Evolutionary conservation across 1,284 basidiomycete genomes (phyloP).

Genomic region (Microbotryomycetes sp.): DNA sequence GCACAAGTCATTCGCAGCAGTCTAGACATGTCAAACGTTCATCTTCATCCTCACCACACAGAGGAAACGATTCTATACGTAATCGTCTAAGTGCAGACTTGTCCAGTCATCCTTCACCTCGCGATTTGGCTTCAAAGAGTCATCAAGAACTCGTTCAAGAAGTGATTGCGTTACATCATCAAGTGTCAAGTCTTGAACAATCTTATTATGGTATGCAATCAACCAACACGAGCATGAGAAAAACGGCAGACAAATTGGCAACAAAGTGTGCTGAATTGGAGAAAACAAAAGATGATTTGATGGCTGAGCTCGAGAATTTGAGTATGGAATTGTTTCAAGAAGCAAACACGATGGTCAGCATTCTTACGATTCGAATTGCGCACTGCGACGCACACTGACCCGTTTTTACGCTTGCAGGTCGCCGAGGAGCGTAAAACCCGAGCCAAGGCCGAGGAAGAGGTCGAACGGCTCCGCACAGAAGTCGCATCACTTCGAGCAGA

Average conservation of each 20-base stretch:
- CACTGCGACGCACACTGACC: too few relatives aligned
- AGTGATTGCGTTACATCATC: slow-evolving; percentile 9
- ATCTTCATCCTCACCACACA: background rate
- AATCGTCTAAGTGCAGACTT: background rate
- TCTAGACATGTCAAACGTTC: background rate
- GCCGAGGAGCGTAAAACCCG: slow-evolving; percentile 31
- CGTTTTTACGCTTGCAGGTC: background rate
- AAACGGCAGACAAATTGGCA: slow-evolving; percentile 21
- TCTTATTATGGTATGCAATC: background rate
- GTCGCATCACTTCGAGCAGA: slow-evolving; percentile 9
- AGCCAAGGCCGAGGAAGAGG: slow-evolving; percentile 26
- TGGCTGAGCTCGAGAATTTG: slow-evolving; percentile 37
- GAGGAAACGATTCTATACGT: background rate
- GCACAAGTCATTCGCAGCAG: background rate
- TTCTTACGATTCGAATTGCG: background rate
- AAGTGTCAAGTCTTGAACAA: slow-evolving; percentile 18
- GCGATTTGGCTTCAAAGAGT: background rate
- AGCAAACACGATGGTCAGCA: slow-evolving; percentile 36
- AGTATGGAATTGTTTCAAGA: slow-evolving; percentile 38
- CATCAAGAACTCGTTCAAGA: slow-evolving; percentile 1
- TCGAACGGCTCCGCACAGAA: slow-evolving; percentile 14
- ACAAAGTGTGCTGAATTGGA: slow-evolving; percentile 30
- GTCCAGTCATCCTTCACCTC: background rate
- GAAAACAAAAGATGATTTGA: slow-evolving; percentile 33
- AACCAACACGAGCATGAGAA: slow-evolving; percentile 1